Base-by-base conservation (phyloP, 495 filamentous ascomycete genomes). In the Aspergillus avenaceus region DNA sequence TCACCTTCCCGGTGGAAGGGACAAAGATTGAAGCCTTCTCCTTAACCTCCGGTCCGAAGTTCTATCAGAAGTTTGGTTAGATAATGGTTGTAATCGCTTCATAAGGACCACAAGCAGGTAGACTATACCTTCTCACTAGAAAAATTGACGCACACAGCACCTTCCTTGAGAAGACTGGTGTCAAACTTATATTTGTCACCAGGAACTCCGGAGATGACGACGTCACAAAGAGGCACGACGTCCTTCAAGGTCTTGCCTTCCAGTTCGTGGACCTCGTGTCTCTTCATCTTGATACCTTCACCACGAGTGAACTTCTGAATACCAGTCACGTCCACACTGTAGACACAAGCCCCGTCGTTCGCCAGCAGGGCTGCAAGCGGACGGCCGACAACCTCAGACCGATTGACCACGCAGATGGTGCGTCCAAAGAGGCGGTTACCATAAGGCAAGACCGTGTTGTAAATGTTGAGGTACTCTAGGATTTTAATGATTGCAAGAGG, bases 21-120 rank as follows among this genome's bases (percentile, higher is more conserved):
- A 97, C 91, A 53, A 95, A 98, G 59, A 98, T 91, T n/a, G 88
- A 88, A 2, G 93, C 93, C 71, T 88, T 91, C 61, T 95, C 86
- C 71, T 93, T 96, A 38, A 98, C 82, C 45, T 85, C 86, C 0
- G 83, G 80, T 47, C 81, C 84, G 67, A 98, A 98, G 71, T 98
- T 98, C 78, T 86, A 32, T 42, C 54, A 14, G n/a, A 25, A 42
- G 36, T 5, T 34, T 53, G 7, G 9, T 53, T 22, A 47, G 50
- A 23, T 12, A 22, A 21, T 38, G 3, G 34, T 18, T 6, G 21
- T 12, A 22, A 21, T 38, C 7, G 34, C 34, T 6, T 19, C 34
- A 16, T 16, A 38, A 6, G 3, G 1, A 18, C 18, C 7, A 2
- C 6, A 19, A 21, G 3, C n/a, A 3, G 13, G 34, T 6, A 21